These are phyloP conservation scores for Stylonectria norvegica DNA, from an alignment of 2,329 filamentous ascomycete species.

Conservation along the genomic window DNA sequence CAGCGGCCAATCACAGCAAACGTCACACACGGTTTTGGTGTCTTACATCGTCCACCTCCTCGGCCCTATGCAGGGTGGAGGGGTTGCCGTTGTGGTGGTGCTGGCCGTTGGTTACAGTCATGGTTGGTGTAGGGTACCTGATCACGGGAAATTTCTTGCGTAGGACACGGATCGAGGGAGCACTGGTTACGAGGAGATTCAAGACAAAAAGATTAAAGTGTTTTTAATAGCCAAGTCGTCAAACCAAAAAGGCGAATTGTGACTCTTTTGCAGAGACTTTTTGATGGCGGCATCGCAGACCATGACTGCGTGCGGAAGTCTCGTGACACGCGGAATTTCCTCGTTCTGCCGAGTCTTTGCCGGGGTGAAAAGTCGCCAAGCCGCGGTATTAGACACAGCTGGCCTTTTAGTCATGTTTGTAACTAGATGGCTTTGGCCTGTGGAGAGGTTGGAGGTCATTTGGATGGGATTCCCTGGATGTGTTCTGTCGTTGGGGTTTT, in stretches of 20 bases:
- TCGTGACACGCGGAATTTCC: conserved; percentile 25
- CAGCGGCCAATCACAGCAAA: conserved; percentile 17
- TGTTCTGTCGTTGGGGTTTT: too few species aligned
- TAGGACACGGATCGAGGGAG: conserved; percentile 1
- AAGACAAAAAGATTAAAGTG: not conserved
- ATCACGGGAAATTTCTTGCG: not conserved
- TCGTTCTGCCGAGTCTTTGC: conserved; percentile 28
- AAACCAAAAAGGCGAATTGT: too few species aligned
- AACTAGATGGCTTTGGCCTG: too few species aligned
- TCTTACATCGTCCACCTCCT: conserved; percentile 32
- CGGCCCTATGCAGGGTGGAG: conserved; percentile 30
- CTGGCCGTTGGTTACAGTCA: conserved; percentile 25
- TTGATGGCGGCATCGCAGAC: conserved; percentile 15
- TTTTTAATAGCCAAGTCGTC: too few species aligned
- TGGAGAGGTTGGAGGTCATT: too few species aligned
- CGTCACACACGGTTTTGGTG: conserved; percentile 1
- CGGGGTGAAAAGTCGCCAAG: conserved; percentile 9
- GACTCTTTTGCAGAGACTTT: too few species aligned
- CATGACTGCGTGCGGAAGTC: conserved; percentile 16
- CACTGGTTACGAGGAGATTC: not conserved
- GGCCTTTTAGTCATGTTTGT: too few species aligned
- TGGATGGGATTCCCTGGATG: too few species aligned
- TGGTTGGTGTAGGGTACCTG: conserved; percentile 13
- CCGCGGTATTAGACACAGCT: not conserved
- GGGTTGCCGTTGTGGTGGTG: conserved; percentile 18